Percentiles rank a stretch among this genome's conserved stretches.
Conservation (phyloP, 2,329 filamentous ascomycete species). For the Aureobasidium sp. region DNA sequence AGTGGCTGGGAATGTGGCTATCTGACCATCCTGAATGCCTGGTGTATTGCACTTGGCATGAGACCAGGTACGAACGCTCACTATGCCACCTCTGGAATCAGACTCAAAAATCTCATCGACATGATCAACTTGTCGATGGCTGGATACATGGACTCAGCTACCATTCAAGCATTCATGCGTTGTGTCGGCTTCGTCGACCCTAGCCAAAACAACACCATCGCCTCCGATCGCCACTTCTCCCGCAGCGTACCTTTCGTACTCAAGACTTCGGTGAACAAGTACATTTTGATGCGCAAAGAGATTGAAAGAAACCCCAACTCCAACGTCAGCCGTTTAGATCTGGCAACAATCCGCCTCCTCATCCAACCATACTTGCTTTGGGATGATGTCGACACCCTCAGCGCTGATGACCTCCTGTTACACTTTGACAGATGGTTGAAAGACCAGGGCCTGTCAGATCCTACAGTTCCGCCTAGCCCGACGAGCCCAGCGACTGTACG, state of each 20-base stretch:
- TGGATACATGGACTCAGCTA: constrained; percentile 12
- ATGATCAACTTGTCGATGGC: constrained; percentile 2
- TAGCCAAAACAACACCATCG: not conserved
- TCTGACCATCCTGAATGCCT: constrained; percentile 4
- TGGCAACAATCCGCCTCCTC: not conserved
- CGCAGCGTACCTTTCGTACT: not conserved
- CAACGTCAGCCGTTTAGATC: not conserved
- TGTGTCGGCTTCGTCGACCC: not conserved
- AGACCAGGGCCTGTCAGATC: not conserved
- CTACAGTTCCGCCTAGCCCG: not conserved
- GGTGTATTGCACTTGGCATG: constrained; percentile 7
- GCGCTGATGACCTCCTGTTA: not conserved
- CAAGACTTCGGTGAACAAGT: not conserved
- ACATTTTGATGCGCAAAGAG: not conserved
- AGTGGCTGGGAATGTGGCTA: not conserved
- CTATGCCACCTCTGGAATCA: not conserved
- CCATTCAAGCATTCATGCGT: constrained; percentile 3
- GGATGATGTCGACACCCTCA: not conserved
- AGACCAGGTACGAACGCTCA: not conserved
- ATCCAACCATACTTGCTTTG: not conserved
- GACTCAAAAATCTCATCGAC: not conserved
- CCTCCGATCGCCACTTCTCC: constrained; percentile 1
- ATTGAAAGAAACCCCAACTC: not conserved
- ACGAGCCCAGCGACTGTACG: not conserved
- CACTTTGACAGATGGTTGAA: not conserved